Percentiles rank a stretch among this genome's conserved stretches.
phyloP scores from a whole-genome alignment of 306 rosid species.

The Prunus campanulata region DNA sequence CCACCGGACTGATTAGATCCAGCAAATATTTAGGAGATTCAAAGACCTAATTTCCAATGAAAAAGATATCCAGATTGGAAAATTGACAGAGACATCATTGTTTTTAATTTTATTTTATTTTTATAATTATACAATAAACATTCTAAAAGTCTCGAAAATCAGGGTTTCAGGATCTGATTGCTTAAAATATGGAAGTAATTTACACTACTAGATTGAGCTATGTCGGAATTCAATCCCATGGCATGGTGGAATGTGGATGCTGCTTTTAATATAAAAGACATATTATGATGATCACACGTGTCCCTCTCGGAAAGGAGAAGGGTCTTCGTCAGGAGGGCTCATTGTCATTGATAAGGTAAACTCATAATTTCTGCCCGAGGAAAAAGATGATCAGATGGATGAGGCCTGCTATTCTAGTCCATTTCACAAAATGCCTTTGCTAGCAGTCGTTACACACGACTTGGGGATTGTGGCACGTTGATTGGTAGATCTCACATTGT shows the following conservation, averaged over 20 bases:
- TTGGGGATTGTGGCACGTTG: not conserved
- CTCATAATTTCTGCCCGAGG: not conserved
- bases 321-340: not conserved
- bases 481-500: not conserved
- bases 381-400: not conserved
- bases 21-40: not conserved
- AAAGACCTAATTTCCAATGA: not conserved
- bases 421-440: not conserved
- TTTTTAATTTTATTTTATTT: not conserved
- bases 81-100: not conserved
- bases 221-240: not conserved
- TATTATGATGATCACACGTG: not conserved
- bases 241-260: not conserved
- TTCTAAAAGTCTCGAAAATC: not conserved
- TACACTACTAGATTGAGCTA: not conserved
- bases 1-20: not conserved
- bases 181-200: not conserved
- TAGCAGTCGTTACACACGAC: not conserved
- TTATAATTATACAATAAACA: not conserved
- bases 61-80: not conserved
- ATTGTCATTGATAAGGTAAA: not conserved
- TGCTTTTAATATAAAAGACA: not conserved
- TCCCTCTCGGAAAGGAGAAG: not conserved
- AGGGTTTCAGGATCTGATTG: not conserved
- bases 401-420: not conserved